A percentile compares a stretch with the other conserved stretches of the same genome.
Evolutionary conservation across 306 rosid species (phyloP).

Genomic region (Lathyrus aphaca): DNA sequence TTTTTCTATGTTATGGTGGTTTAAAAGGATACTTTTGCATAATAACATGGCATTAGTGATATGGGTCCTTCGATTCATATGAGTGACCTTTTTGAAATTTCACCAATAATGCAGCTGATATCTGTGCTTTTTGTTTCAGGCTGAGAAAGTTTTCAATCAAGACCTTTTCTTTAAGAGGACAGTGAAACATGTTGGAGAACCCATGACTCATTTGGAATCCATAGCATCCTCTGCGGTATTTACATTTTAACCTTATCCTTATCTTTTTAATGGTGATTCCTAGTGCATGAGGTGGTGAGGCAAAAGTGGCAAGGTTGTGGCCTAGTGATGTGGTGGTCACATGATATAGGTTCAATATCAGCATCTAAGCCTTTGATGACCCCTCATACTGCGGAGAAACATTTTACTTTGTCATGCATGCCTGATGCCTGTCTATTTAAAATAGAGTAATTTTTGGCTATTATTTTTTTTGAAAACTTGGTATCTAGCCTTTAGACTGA

Average conservation of each 20-base stretch:
- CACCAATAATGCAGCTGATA: constrained; percentile 31
- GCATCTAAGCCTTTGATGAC: constrained; percentile 7
- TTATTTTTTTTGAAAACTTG: background rate
- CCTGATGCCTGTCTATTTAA: background rate
- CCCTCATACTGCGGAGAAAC: background rate
- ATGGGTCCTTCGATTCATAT: constrained; percentile 14
- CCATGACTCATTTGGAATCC: constrained; percentile 98
- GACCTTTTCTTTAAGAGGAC: constrained; percentile 93
- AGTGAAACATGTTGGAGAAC: constrained; percentile 92
- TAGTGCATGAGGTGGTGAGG: constrained; percentile 27
- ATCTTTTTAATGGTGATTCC: constrained; percentile 21
- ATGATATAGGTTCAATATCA: constrained; percentile 10
- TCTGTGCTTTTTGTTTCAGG: constrained; percentile 49
- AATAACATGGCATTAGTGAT: constrained; percentile 9
- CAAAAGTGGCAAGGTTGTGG: background rate
- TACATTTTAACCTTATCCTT: constrained; percentile 22
- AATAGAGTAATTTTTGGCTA: background rate
- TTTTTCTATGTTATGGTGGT: constrained; percentile 7
- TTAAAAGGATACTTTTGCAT: constrained; percentile 28
- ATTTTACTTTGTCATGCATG: constrained; percentile 20
- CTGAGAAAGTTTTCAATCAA: constrained; percentile 98
- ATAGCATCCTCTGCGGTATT: constrained; percentile 97
- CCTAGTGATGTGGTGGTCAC: constrained; percentile 19
- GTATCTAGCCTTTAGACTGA: too few species aligned
- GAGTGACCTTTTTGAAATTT: constrained; percentile 36